Evolutionary conservation across 2,329 filamentous ascomycete species (phyloP), one percentile per base, ranked within the genome.

Genomic region (Calonectria henricotiae): DNA sequence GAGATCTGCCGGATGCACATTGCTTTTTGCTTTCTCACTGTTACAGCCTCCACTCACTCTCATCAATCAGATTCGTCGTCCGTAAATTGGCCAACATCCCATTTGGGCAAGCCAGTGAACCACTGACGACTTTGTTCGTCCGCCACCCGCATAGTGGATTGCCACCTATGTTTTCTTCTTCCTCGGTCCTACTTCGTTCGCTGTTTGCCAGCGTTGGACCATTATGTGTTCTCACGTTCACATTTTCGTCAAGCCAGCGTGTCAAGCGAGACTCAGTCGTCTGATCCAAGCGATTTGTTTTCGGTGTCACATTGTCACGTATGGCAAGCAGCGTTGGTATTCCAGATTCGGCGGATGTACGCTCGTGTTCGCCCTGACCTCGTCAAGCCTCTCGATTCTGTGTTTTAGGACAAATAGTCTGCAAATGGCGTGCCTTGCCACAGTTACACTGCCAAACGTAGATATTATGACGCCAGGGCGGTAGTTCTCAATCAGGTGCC

Each of bases 121-220:
- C 25, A 43, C 61, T 44, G 51, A 61, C 55, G 61, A 32, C 30
- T 35, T 37, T 58, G n/a, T 17, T 35, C 51, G 32, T 58, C 51
- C 32, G 51, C 51, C 51, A 58, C 51, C 51, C 51, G 51, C 51
- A 23, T 25, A 25, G 35, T 30, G 35, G 20, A n/a, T 58, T 58
- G 51, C 51, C 61, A 61, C 47, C 43, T 8, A 30, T 64, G n/a
- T 12, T 35, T 47, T 27, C 55, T 62, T 55, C 44, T 60, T 69
- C 27, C 39, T 69, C 67, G 67, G 67, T 23, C 54, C 23, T 66
- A 65, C 62, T n/a, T 47, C 46, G 55, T 66, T 27, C 51, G 32
- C 23, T 43, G 30, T 46, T 62, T 13, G 39, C 51, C 35, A n/a
- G 43, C 37, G 25, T 49, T 30, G 27, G 51, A 35, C 37, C 39